Evolutionary conservation across 2,329 filamentous ascomycete genomes (phyloP), one percentile per base, ranked within the genome.

Genomic region (Sphaceloma murrayae): DNA sequence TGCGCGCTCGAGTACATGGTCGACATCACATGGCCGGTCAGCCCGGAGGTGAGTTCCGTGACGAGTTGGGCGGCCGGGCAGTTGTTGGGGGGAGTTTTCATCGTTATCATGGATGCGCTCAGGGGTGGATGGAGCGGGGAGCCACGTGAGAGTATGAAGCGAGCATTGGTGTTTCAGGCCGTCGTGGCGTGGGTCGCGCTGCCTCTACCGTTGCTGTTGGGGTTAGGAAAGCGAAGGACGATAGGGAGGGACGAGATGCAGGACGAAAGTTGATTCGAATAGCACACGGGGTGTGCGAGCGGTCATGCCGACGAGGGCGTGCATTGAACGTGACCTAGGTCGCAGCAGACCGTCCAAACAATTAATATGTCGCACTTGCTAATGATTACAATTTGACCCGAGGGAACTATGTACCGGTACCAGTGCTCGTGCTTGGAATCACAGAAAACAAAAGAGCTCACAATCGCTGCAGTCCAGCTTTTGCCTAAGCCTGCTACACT

Each of bases 31-130:
- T 85, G 91, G 56, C 91, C 91, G 0, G 77, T 93, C 18, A 81
- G 78, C 30, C 88, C 91, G 0, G 89, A 94, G 63, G 75, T 95
- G 33, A 85, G 84, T 1, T 84, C 78, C 49, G 86, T 84, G 19
- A 69, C 93, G 16, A 84, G 82, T 56, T 96, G 91, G 91, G 75
- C 77, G 1, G 82, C 82, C 4, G 89, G 91, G 0, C 89, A 96
- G 67, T 63, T 95, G 5, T 64, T 93, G 1, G 91, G 91, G 9
- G 88, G 78, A 2, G 64, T 88, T 19, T 94, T 95, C 57, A 83
- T 95, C 55, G 66, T 98, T 21, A 65, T 89, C 46, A 83, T 85
- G 66, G 81, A 87, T 59, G 84, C 81, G 13, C 68, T 96, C 49
- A 75, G 77, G 51, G 75, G 59, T 4, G 56, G 52, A 7, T 53